Base-by-base conservation (phyloP, 441 rosid species). In the Euphorbia schlechtendalii region DNA sequence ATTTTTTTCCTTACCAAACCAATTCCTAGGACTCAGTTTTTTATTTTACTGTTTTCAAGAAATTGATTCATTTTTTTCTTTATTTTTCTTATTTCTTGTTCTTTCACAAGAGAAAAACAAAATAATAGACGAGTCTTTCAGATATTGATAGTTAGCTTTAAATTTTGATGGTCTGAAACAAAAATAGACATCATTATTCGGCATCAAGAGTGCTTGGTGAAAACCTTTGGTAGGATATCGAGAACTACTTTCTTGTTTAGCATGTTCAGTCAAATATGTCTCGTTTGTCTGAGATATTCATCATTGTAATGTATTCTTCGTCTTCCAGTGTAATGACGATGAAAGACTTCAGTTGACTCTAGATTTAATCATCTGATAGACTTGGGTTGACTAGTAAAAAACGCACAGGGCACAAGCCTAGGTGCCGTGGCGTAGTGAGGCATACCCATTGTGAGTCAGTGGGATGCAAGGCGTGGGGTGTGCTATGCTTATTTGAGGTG, bases 61-160 rank as follows among this genome's bases (percentile, higher is more conserved):
- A 58, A 40, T 20, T 8, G 22, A 4, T 56, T 3, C 41, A 30
- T 21, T 15, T 18, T 3, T 61, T 45, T 36, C 17, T 48, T 61
- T 61, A 27, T 8, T 20, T 43, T 45, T 9, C 6, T 2, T 40
- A 10, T 13, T 60, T 43, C n/a, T 32, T 61, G 11, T 18, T 27
- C 54, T 60, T 20, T 60, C 34, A 12, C 13, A 21, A 9, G 24
- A 8, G 64, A n/a, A 60, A 60, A 60, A 48, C 51, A 60, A 20
- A 22, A 13, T 59, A 25, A 27, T 38, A 20, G 34, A 60, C 12
- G 41, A 21, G 52, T 40, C 21, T 10, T 3, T 40, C 20, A 40
- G 8, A 21, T 14, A 2, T 52, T 10, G 25, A 58, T 58, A n/a
- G 48, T 14, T 1, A 40, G 22, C 8, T 34, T 5, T 34, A 34